Percentiles rank a stretch among this genome's conserved stretches.
Conservation (phyloP, 371 early-diverging fungal species). For the Umbelopsis sp. region DNA sequence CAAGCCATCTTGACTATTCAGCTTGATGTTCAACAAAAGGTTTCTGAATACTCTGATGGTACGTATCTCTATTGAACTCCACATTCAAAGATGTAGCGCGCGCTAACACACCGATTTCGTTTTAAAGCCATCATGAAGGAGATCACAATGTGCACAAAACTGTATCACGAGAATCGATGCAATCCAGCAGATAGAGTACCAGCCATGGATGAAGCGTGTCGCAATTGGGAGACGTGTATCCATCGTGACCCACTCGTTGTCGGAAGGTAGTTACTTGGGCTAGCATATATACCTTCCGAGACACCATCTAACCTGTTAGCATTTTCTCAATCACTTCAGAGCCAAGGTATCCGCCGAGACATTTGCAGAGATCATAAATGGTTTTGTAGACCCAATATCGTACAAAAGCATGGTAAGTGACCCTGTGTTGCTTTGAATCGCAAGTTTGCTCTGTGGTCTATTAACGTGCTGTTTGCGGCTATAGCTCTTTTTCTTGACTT, state of each 20-base stretch:
- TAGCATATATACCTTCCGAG: not conserved
- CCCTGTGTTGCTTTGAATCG: not conserved
- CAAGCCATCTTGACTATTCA: slow-evolving; percentile 64
- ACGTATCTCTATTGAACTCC: slow-evolving; percentile 18
- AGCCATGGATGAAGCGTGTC: slow-evolving; percentile 75
- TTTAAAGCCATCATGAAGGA: slow-evolving; percentile 58
- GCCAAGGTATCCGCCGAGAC: slow-evolving; percentile 78
- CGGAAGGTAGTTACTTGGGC: slow-evolving; percentile 44
- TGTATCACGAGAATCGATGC: slow-evolving; percentile 80
- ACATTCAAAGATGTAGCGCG: too few species aligned
- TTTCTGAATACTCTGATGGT: slow-evolving; percentile 66
- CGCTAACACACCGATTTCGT: not conserved
- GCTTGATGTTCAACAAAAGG: slow-evolving; percentile 70
- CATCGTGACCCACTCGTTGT: slow-evolving; percentile 70
- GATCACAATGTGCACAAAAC: slow-evolving; percentile 67
- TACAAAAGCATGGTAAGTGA: slow-evolving; percentile 73
- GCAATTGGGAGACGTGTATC: slow-evolving; percentile 84
- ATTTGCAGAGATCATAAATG: slow-evolving; percentile 78
- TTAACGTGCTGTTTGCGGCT: not conserved
- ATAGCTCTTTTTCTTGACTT: slow-evolving; percentile 6
- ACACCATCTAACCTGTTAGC: not conserved
- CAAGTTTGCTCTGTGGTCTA: not conserved
- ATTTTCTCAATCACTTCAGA: slow-evolving; percentile 25
- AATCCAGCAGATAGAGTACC: slow-evolving; percentile 74
- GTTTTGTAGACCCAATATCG: slow-evolving; percentile 81